Evolutionary conservation across 2,329 filamentous ascomycete species (phyloP).

Genomic region (Xylariaceae sp.): DNA sequence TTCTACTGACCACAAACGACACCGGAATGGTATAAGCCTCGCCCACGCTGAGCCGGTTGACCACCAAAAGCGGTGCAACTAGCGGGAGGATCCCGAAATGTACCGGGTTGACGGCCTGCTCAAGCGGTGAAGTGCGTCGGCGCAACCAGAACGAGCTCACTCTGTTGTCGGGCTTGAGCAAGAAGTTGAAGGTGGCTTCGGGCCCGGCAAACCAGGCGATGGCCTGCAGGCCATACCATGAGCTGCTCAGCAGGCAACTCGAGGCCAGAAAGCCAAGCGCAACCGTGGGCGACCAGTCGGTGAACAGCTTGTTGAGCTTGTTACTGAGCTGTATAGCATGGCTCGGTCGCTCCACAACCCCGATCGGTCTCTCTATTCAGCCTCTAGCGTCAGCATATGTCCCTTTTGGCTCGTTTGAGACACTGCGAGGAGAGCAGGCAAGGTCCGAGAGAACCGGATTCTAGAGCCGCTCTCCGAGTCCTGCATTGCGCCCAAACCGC

Average conservation of each 20-base stretch:
- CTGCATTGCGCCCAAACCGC: no score
- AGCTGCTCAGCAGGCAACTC: conserved; percentile 43
- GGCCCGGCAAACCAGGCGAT: conserved; percentile 46
- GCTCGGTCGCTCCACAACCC: conserved; percentile 67
- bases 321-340: conserved; percentile 61
- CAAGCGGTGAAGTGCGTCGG: neutral
- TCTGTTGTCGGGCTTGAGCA: conserved; percentile 20
- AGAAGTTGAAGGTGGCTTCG: conserved; percentile 34
- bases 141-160: conserved; percentile 7
- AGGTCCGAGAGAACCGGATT: no score
- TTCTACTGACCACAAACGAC: conserved; percentile 20
- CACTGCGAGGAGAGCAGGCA: no score
- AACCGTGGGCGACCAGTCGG: conserved; percentile 51
- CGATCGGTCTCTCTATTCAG: conserved; percentile 70
- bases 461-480: no score
- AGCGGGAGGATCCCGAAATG: conserved; percentile 41
- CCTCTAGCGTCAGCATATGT: no score
- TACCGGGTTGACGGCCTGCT: conserved; percentile 12
- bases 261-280: conserved; percentile 53
- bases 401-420: no score
- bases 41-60: conserved; percentile 56
- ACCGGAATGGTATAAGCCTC: conserved; percentile 36
- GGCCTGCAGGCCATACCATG: conserved; percentile 45
- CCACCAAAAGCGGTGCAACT: conserved; percentile 59
- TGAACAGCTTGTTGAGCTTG: conserved; percentile 45